Base-by-base conservation (phyloP, 257 asterid species). In the Rehmannia glutinosa region DNA sequence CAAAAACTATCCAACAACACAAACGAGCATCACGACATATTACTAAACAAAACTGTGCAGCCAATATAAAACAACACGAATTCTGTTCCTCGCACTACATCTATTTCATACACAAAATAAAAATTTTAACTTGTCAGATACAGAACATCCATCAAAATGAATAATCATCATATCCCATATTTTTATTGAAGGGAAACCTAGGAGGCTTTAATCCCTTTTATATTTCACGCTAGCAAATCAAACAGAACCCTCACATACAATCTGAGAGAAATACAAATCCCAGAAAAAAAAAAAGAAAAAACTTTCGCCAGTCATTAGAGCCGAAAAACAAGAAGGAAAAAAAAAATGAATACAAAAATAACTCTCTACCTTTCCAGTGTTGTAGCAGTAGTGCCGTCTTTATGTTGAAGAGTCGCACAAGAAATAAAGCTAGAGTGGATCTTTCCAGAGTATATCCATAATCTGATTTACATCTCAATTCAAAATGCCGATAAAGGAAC, bases 381-480 rank as follows among this genome's bases (percentile, higher is more conserved):
- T 4, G 75, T 62, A 78, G 72, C 75, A 73, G 86, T 47, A 75
- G 75, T 75, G 79, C 77, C 70, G 68, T 63, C 41, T 27, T 54
- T 62, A 79, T 51, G 81, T 77, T 41, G 81, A 77, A 78, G 71
- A 76, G 85, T 67, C 74, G 80, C 86, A 71, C 82, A 74, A 78
- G 75, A 74, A 77, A 74, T 77, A 65, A 68, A 77, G 71, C 86
- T 77, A 73, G 79, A 79, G 66, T 64, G 79, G 83, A 81, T 74
- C 86, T 65, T 62, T 66, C 75, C 66, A 56, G 70, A 72, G 80
- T 75, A 79, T 86, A 76, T 82, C 84, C 82, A 84, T 84, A 76
- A 74, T 70, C 83, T 82, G 81, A 84, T 83, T 69, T 83, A 79
- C 88, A 78, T 76, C 96, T 84, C 88, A 73, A 82, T 68, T n/a